These are phyloP conservation scores for Gracilaria caudata DNA, from an alignment of 23 red algal species.

Conservation along the genomic window DNA sequence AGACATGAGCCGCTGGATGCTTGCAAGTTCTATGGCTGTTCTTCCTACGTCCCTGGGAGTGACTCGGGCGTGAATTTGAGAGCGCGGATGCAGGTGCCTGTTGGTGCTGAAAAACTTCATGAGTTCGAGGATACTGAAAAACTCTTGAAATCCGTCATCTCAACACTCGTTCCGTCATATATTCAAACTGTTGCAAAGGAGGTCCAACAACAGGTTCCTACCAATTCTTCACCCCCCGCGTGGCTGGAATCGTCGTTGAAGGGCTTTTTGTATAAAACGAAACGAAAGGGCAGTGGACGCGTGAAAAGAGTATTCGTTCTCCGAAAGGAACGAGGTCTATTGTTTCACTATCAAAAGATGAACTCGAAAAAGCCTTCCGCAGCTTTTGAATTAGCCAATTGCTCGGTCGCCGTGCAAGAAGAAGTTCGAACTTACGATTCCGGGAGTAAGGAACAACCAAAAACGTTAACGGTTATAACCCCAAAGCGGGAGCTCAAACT, in stretches of 20 bases:
- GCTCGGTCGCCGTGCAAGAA: background rate
- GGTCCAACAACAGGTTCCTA: background rate
- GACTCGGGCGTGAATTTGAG: background rate
- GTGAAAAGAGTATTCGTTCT: background rate
- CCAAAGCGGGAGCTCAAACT: background rate
- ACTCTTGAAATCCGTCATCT: background rate
- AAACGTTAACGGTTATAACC: background rate
- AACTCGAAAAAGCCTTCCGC: background rate
- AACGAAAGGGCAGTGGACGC: background rate
- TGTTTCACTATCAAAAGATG: background rate
- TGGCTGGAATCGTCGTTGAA: constrained; percentile 8
- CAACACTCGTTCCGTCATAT: background rate
- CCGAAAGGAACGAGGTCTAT: background rate
- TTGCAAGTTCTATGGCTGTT: background rate
- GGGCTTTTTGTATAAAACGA: background rate
- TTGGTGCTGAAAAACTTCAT: background rate
- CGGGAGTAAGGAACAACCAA: background rate
- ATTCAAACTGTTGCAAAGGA: background rate
- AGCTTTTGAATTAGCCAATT: background rate
- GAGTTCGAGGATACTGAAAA: constrained; percentile 1
- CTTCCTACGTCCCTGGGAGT: background rate
- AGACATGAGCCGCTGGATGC: constrained; percentile 3
- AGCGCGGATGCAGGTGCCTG: background rate
- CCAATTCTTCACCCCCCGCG: background rate
- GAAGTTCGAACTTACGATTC: background rate